These are phyloP conservation scores for Ceratobasidium sp. DNA, from an alignment of 1,284 basidiomycete genomes.

Conservation along the genomic window DNA sequence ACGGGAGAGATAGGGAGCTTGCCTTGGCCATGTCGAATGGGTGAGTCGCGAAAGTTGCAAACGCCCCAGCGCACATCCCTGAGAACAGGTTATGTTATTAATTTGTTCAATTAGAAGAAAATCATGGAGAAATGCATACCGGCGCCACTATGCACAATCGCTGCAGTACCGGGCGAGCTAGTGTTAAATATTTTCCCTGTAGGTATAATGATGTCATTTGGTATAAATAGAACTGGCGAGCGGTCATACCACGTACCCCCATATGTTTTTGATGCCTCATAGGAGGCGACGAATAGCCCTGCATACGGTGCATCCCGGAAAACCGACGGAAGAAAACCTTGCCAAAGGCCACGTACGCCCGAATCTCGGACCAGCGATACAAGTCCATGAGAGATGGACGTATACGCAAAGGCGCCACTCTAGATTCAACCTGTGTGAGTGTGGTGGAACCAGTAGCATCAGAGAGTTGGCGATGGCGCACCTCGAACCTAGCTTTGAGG, in stretches of 20 bases:
- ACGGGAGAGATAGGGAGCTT: constrained; percentile 48
- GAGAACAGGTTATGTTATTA: constrained; percentile 55
- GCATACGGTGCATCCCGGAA: constrained; percentile 96
- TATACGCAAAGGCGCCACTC: constrained; percentile 86
- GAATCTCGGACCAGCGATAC: constrained; percentile 70
- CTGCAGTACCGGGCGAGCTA: constrained; percentile 15
- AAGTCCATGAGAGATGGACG: constrained; percentile 73
- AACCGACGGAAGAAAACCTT: constrained; percentile 91
- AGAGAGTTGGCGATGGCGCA: constrained; percentile 59
- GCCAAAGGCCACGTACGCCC: constrained; percentile 86
- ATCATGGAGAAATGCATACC: constrained; percentile 28
- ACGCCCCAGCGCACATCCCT: constrained; percentile 80
- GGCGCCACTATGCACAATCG: constrained; percentile 45
- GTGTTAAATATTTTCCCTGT: constrained; percentile 33
- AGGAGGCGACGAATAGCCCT: constrained; percentile 91
- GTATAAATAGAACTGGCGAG: background rate
- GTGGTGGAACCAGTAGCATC: too few relatives aligned
- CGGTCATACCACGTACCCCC: constrained; percentile 63
- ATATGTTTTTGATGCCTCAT: constrained; percentile 86
- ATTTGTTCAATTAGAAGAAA: background rate
- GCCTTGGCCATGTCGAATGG: constrained; percentile 94
- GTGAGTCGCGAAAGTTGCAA: constrained; percentile 87
- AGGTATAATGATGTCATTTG: constrained; percentile 4
- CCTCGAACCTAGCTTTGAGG: constrained; percentile 95
- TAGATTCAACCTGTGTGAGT: constrained; percentile 54